A percentile compares a stretch with the other conserved stretches of the same genome.
Evolutionary conservation across 2,329 filamentous ascomycete species (phyloP).

Genomic region (Aspergillus tamarii): DNA sequence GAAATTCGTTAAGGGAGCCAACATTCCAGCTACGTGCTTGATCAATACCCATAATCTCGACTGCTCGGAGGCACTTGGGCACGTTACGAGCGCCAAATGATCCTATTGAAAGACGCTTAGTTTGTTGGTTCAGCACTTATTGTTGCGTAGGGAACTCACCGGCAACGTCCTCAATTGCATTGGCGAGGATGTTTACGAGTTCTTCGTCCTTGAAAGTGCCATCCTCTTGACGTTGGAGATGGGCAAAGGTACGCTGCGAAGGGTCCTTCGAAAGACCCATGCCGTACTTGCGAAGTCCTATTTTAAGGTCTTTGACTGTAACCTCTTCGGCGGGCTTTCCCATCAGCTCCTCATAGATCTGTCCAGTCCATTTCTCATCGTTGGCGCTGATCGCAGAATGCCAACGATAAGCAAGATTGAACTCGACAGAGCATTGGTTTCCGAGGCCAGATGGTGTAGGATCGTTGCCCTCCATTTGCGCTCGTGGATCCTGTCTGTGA

Average conservation of each 20-base stretch:
- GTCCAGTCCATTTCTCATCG: constrained; percentile 80
- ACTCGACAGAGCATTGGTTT: constrained; percentile 84
- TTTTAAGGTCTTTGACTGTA: constrained; percentile 63
- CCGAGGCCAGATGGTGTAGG: constrained; percentile 73
- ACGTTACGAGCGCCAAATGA: constrained; percentile 75
- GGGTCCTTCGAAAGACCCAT: constrained; percentile 66
- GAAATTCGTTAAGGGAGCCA: constrained; percentile 80
- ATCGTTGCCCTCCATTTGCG: constrained; percentile 63
- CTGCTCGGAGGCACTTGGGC: constrained; percentile 70
- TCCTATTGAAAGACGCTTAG: constrained; percentile 38
- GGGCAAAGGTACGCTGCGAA: constrained; percentile 67
- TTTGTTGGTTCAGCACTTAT: too few species aligned
- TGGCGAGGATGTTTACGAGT: constrained; percentile 69
- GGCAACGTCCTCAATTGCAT: constrained; percentile 70
- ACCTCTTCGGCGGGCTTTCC: constrained; percentile 62
- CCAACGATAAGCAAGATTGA: constrained; percentile 88
- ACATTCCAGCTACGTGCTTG: constrained; percentile 78
- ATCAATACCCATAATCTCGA: constrained; percentile 80
- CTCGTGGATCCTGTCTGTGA: constrained; percentile 63
- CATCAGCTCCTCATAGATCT: constrained; percentile 67
- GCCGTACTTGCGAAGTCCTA: constrained; percentile 66
- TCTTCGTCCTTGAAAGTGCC: constrained; percentile 77
- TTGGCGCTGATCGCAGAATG: constrained; percentile 75
- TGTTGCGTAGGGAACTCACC: constrained; percentile 16
- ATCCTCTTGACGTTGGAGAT: constrained; percentile 65